Conservation (phyloP, 371 early-diverging fungal species). For the Gilbertella persicaria region DNA sequence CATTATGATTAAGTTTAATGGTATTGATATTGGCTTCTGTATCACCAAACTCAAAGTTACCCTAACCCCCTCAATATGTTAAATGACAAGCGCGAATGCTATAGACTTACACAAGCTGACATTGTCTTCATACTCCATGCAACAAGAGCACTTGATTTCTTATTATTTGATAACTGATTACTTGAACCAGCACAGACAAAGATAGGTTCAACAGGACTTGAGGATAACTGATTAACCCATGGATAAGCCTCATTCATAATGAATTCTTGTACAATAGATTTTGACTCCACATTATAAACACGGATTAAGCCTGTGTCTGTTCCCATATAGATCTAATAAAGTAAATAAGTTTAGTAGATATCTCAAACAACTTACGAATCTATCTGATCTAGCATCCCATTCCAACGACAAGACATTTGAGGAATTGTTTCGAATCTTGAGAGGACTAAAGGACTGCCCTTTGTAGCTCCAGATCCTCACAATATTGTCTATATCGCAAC, state of each 20-base stretch:
- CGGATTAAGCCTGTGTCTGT: slow-evolving; percentile 58
- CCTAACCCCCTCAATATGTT: slow-evolving; percentile 13
- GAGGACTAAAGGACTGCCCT: slow-evolving; percentile 48
- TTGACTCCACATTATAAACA: slow-evolving; percentile 61
- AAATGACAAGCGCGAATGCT: not conserved
- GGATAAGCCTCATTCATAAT: slow-evolving; percentile 53
- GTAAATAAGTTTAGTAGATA: not conserved
- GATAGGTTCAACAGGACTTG: slow-evolving; percentile 61
- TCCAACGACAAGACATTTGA: slow-evolving; percentile 58
- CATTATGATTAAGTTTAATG: slow-evolving; percentile 66
- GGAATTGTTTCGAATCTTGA: slow-evolving; percentile 50
- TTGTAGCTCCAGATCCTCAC: slow-evolving; percentile 60
- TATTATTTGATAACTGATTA: slow-evolving; percentile 25
- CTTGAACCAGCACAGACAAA: slow-evolving; percentile 55
- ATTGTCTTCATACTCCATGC: slow-evolving; percentile 66
- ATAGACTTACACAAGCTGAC: slow-evolving; percentile 51
- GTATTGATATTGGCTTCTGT: slow-evolving; percentile 47
- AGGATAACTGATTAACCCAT: slow-evolving; percentile 56
- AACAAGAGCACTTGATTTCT: slow-evolving; percentile 45
- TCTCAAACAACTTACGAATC: slow-evolving; percentile 34
- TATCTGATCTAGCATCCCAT: slow-evolving; percentile 65
- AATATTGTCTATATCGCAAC: slow-evolving; percentile 70
- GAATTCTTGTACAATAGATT: slow-evolving; percentile 63
- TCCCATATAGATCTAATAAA: slow-evolving; percentile 54
- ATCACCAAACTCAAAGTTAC: slow-evolving; percentile 27